Conservation (phyloP, 768 basidiomycete genomes). For the Boletus tomentosulus region DNA sequence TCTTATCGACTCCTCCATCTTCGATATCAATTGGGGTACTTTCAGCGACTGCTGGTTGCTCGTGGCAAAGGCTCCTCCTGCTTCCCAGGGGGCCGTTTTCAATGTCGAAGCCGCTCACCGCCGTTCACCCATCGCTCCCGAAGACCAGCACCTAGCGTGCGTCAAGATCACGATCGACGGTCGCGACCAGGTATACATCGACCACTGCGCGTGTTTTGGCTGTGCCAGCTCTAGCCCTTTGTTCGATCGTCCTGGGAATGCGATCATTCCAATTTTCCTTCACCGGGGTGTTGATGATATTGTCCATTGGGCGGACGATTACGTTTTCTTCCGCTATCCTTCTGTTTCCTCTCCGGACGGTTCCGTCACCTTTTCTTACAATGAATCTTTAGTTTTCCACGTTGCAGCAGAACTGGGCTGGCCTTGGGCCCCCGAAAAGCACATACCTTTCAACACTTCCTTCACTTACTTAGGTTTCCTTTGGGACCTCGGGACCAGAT, state of each 20-base stretch:
- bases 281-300: conserved; percentile 12
- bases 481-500: not conserved
- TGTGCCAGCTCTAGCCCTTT: conserved; percentile 24
- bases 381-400: not conserved
- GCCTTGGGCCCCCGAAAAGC: not conserved
- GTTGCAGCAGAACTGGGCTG: not conserved
- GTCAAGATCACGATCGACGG: not conserved
- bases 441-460: not conserved
- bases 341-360: not conserved
- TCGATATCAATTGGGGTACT: no score
- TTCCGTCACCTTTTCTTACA: not conserved
- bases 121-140: no score
- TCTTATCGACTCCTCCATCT: no score
- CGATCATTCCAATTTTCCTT: conserved; percentile 22
- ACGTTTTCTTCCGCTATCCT: conserved; percentile 5
- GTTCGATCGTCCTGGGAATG: conserved; percentile 32
- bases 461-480: not conserved
- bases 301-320: conserved; percentile 38
- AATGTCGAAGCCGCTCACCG: no score
- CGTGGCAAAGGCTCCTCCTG: no score
- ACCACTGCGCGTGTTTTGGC: conserved; percentile 21
- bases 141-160: not conserved
- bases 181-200: conserved; percentile 2
- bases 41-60: no score
- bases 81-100: no score